phyloP scores from a whole-genome alignment of 2,329 filamentous ascomycete species.

The Colletotrichum sp. region DNA sequence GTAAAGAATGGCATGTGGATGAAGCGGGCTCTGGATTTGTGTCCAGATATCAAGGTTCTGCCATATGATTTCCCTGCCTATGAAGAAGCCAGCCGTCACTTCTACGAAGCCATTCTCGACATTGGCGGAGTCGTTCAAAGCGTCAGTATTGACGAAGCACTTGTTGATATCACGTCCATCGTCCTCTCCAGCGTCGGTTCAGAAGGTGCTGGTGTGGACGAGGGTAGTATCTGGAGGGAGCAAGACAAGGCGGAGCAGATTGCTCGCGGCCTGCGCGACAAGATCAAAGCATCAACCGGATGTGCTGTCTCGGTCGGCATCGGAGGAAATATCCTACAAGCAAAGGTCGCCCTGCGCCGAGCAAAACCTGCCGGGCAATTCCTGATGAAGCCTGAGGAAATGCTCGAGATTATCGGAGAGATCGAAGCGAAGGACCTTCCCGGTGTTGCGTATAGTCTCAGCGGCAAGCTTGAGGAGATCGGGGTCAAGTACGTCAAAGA shows the following conservation, averaged over 20 bases:
- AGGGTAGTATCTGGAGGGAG: slow-evolving; percentile 77
- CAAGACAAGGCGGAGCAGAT: slow-evolving; percentile 80
- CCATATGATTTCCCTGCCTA: slow-evolving; percentile 96
- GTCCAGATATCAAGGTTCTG: slow-evolving; percentile 85
- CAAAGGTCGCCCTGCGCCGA: slow-evolving; percentile 87
- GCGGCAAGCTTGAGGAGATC: slow-evolving; percentile 86
- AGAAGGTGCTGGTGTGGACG: slow-evolving; percentile 66
- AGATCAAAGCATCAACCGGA: slow-evolving; percentile 75
- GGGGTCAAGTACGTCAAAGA: slow-evolving; percentile 85
- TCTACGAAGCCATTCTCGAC: slow-evolving; percentile 84
- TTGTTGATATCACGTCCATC: slow-evolving; percentile 80
- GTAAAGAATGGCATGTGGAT: slow-evolving; percentile 99
- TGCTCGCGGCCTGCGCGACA: slow-evolving; percentile 68
- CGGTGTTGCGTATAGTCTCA: slow-evolving; percentile 90
- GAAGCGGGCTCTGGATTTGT: slow-evolving; percentile 84
- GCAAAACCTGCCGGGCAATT: slow-evolving; percentile 95
- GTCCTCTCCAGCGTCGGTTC: slow-evolving; percentile 71
- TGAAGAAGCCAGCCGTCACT: slow-evolving; percentile 85
- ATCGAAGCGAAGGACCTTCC: slow-evolving; percentile 83
- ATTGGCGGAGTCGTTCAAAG: slow-evolving; percentile 89
- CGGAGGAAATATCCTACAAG: slow-evolving; percentile 86
- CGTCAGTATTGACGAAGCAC: slow-evolving; percentile 94
- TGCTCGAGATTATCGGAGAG: slow-evolving; percentile 77
- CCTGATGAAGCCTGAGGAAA: slow-evolving; percentile 82
- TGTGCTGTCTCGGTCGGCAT: slow-evolving; percentile 94